These are phyloP conservation scores for Endoconidiophora laricicola DNA, from an alignment of 2,329 filamentous ascomycete species.

Conservation along the genomic window DNA sequence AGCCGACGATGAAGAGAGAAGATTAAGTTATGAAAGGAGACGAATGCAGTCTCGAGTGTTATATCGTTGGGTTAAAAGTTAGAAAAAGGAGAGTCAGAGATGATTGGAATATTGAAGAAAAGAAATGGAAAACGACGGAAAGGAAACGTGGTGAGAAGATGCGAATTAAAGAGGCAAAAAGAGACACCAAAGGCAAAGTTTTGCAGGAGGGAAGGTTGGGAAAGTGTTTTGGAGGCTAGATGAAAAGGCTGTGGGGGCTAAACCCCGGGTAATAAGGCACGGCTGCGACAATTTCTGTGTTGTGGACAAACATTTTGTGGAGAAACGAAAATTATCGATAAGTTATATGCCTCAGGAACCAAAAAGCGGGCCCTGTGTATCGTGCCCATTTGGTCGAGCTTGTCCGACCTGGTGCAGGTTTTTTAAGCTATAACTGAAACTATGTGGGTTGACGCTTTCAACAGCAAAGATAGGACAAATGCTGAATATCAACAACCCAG, in stretches of 20 bases:
- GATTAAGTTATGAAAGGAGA: background rate
- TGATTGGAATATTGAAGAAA: slow-evolving; percentile 5
- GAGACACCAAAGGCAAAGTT: slow-evolving; percentile 3
- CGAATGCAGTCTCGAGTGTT: too few species aligned
- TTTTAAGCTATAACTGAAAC: too few species aligned
- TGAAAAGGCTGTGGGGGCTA: background rate
- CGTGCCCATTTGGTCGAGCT: too few species aligned
- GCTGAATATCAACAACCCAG: too few species aligned
- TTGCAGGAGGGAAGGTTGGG: slow-evolving; percentile 1
- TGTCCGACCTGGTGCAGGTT: too few species aligned
- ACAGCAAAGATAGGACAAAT: too few species aligned
- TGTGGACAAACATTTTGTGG: background rate
- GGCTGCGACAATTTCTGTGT: background rate
- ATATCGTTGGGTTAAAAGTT: background rate
- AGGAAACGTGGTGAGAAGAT: background rate
- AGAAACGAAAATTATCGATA: background rate
- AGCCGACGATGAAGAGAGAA: slow-evolving; percentile 10
- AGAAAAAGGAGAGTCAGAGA: slow-evolving; percentile 13
- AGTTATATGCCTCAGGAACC: slow-evolving; percentile 8
- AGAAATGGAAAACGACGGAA: slow-evolving; percentile 8
- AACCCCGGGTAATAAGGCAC: background rate
- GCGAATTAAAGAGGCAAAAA: slow-evolving; percentile 4
- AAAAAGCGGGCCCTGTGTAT: background rate
- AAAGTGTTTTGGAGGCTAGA: background rate
- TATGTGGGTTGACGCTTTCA: too few species aligned